A percentile compares a stretch with the other conserved stretches of the same genome.
These are phyloP conservation scores for Rhodosorus marinus DNA, from an alignment of 23 red algal species.

Conservation along the genomic window DNA sequence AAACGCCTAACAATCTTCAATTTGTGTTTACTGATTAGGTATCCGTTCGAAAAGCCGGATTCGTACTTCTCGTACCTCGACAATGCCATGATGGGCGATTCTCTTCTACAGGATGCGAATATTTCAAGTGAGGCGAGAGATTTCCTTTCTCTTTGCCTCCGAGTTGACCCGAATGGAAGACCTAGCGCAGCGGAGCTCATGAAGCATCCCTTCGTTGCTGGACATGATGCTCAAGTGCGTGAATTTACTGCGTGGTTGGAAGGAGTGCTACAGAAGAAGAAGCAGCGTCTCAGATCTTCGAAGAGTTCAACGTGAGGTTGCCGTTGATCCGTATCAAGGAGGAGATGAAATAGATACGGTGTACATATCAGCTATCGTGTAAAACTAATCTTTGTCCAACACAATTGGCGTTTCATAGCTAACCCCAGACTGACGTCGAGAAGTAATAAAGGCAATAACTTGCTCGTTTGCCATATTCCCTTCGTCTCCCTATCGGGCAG, in stretches of 20 bases:
- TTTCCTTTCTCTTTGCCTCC: constrained; percentile 29
- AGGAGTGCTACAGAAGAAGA: constrained; percentile 12
- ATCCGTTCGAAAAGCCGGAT: constrained; percentile 46
- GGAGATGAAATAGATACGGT: neutral
- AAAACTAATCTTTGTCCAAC: neutral
- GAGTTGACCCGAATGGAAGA: constrained; percentile 18
- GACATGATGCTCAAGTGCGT: constrained; percentile 3
- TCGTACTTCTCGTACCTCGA: constrained; percentile 63
- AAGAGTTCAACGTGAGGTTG: neutral
- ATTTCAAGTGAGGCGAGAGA: constrained; percentile 6
- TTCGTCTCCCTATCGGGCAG: no score
- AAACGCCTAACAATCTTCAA: no score
- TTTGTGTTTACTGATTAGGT: constrained; percentile 33
- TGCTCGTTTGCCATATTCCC: no score
- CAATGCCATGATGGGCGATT: constrained; percentile 10
- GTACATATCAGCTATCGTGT: neutral
- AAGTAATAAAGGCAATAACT: no score
- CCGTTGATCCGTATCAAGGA: neutral
- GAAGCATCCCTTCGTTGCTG: constrained; percentile 46
- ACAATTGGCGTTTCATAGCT: neutral
- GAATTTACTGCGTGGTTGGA: constrained; percentile 43
- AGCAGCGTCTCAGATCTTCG: neutral
- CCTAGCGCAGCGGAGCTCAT: constrained; percentile 24
- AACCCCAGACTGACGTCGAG: neutral
- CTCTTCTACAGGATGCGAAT: constrained; percentile 4